Evolutionary conservation across 257 asterid genomes (phyloP), one percentile per base, ranked within the genome.

Genomic region (Petunia axillaris): DNA sequence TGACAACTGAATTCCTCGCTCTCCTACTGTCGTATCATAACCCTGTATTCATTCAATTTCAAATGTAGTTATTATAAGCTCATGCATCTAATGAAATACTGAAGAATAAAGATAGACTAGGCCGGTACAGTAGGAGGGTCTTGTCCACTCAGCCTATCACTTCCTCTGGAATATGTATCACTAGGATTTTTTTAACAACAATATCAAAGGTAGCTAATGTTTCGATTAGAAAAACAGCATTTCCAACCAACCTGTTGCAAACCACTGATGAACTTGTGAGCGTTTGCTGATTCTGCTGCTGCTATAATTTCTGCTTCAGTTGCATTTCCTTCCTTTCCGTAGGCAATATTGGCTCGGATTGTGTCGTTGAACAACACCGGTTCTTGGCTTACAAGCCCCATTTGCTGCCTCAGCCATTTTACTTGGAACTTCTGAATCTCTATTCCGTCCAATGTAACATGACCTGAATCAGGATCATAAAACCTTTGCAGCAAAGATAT

Each of bases 311-410:
- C 98, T 1, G 96, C 91, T 87, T 93, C 98, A 2, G 87, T 90
- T n/a, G 97, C 96, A 8, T 84, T 83, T 5, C 94, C 97, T 54
- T 84, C 97, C 78, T 94, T 94, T 8, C 95, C 98, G 39, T 90
- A 93, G 0, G 94, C 96, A 14, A 94, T 93, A 85, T 94, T 94
- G 77, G 96, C 92, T 0, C 97, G 96, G 76, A 93, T 93, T 15
- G 97, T 93, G 80, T 90, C 90, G 54, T 94, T 93, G 78, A 94
- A 94, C 66, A 94, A 75, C 43, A 90, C 85, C 0, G 98, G 98
- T 78, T 94, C 98, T 85, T 94, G 98, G 86, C 98, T 91, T 64
- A 94, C 98, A 0, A 94, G 93, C 46, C 98, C 98, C 98, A 94
- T 94, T 87, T 91, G 98, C 65, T 82, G 93, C 79, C 98, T 91